Evolutionary conservation across 257 asterid species (phyloP), one percentile per base, ranked within the genome.

Genomic region (Petunia secreta): DNA sequence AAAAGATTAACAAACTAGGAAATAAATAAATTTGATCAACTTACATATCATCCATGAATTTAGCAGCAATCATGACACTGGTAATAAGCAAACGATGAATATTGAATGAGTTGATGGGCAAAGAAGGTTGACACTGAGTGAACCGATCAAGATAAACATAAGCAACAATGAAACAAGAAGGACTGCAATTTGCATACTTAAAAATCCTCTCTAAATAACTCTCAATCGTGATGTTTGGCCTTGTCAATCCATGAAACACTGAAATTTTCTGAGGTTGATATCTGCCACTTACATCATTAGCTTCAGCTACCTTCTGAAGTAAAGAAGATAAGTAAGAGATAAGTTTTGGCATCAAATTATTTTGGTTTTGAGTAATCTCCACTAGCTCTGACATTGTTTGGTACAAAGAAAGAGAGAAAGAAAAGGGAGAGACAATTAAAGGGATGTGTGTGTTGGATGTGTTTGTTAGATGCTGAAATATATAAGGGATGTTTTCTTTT

Each of bases 21-120:
- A 52, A 52, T 68, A 15, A 6, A 52, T 5, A 10, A 37, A 3
- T 55, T 0, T 4, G 2, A 44, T 15, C 7, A 5, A 87, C 97
- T 90, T 43, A 92, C 98, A 89, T 87, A 81, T 94, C 98, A 77
- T 96, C 99, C 99, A 92, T 87, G 98, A 96, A 96, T 81, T 96
- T 96, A 3, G 98, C 98, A 48, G 98, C 94, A 57, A 94, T 87
- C 99, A 96, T 90, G 88, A 96, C 97, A 80, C 97, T 91, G 13
- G 99, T 91, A 84, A 96, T 91, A 86, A 96, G 97, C 39, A 96
- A 82, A 14, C 99, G 83, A 73, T 96, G 99, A 37, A 94, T 94
- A 71, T 89, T 96, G 92, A 90, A 89, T 25, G 99, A 89, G 54
- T 94, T 90, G 86, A 96, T 85, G 3, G 94, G 93, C 81, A 94